phyloP scores from a whole-genome alignment of 176 grass and related monocot species.

The Phoenix dactylifera region DNA sequence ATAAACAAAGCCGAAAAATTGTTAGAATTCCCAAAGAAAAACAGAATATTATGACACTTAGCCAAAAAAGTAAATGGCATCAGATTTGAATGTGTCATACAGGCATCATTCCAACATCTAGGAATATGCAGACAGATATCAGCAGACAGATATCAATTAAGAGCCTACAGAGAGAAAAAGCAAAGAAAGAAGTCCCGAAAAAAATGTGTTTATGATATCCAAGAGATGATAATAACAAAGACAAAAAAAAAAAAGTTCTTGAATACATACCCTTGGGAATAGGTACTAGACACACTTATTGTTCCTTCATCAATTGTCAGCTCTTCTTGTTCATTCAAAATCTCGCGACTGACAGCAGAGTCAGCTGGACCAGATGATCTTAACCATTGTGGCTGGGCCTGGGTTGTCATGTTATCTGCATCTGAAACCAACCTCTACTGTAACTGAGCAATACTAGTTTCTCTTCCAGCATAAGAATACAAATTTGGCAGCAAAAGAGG shows the following conservation, averaged over 20 bases:
- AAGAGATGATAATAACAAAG: neutral
- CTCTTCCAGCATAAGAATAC: neutral
- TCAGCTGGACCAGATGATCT: slow-evolving; percentile 33
- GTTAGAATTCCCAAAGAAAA: no score
- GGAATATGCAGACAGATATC: no score
- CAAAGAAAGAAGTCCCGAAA: neutral
- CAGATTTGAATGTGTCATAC: no score
- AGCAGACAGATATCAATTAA: no score
- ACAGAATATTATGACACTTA: no score
- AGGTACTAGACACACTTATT: slow-evolving; percentile 39
- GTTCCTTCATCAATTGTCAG: slow-evolving; percentile 12
- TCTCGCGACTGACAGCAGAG: slow-evolving; percentile 14
- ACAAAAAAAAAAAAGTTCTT: neutral
- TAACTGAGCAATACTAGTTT: slow-evolving; percentile 5
- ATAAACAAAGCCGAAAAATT: no score
- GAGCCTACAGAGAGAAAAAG: neutral
- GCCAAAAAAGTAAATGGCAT: no score
- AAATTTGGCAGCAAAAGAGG: slow-evolving; percentile 1
- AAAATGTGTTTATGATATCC: neutral
- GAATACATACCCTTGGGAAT: slow-evolving; percentile 49
- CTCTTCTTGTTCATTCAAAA: slow-evolving; percentile 22
- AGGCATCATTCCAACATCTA: no score
- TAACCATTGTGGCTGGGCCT: slow-evolving; percentile 28
- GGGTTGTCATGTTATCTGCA: slow-evolving; percentile 24
- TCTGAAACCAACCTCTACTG: slow-evolving; percentile 7